Conservation (phyloP, 2,329 filamentous ascomycete species). For the Cephalotrichum gorgonifer region DNA sequence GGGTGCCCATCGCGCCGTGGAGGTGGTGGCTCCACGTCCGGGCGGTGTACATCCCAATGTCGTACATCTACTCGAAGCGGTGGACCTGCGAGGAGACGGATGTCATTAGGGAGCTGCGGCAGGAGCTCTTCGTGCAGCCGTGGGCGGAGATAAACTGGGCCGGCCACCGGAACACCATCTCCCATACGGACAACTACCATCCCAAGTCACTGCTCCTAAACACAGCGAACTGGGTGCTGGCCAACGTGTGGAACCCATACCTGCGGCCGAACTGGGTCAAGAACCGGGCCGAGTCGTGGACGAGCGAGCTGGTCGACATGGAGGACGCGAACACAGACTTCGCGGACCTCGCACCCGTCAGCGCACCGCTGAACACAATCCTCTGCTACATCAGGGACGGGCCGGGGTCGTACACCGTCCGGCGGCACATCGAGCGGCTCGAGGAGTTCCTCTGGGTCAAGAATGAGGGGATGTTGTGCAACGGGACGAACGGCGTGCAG, state of each 20-base stretch:
- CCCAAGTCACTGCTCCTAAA: slow-evolving; percentile 83
- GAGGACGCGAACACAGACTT: slow-evolving; percentile 92
- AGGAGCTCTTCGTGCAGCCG: slow-evolving; percentile 74
- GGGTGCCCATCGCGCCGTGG: slow-evolving; percentile 84
- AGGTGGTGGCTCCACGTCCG: slow-evolving; percentile 98
- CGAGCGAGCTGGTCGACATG: slow-evolving; percentile 73
- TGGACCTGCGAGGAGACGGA: slow-evolving; percentile 71
- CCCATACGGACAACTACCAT: slow-evolving; percentile 76
- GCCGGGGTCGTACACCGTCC: slow-evolving; percentile 59
- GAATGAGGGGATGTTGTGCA: slow-evolving; percentile 82
- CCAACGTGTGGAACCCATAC: slow-evolving; percentile 71
- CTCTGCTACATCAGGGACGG: slow-evolving; percentile 79
- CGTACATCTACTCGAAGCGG: slow-evolving; percentile 74
- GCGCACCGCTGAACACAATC: slow-evolving; percentile 81
- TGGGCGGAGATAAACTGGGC: slow-evolving; percentile 71
- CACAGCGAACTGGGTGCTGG: slow-evolving; percentile 65
- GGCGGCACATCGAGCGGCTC: slow-evolving; percentile 68
- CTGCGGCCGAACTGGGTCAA: slow-evolving; percentile 57
- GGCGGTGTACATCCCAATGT: slow-evolving; percentile 91
- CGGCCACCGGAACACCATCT: slow-evolving; percentile 72
- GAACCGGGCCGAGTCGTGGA: slow-evolving; percentile 67
- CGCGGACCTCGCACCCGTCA: slow-evolving; percentile 79
- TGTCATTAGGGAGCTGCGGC: slow-evolving; percentile 58
- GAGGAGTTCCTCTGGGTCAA: slow-evolving; percentile 90
- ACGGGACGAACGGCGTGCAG: slow-evolving; percentile 97